These are phyloP conservation scores for Phallus indusiatus DNA, from an alignment of 768 basidiomycete genomes.

Conservation along the genomic window DNA sequence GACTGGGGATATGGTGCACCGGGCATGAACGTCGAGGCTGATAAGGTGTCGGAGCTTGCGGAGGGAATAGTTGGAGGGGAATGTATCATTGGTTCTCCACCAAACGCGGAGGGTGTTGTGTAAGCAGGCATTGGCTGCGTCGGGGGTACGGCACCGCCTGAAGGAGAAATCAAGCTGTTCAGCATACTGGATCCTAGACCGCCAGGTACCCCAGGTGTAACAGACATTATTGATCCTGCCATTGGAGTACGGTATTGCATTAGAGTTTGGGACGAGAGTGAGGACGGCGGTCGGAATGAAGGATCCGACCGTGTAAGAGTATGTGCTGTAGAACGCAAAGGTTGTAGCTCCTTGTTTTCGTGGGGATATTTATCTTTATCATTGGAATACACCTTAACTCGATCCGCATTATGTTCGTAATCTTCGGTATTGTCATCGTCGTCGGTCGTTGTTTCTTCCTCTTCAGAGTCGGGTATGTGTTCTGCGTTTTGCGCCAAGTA, in stretches of 20 bases:
- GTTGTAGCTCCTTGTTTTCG: slow-evolving; percentile 28
- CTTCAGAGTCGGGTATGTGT: slow-evolving; percentile 15
- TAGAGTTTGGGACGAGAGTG: slow-evolving; percentile 50
- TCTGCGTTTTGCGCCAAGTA: slow-evolving; percentile 12
- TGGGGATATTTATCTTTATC: slow-evolving; percentile 7
- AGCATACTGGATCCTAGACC: not conserved
- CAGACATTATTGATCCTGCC: slow-evolving; percentile 51
- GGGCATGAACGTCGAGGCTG: slow-evolving; percentile 6
- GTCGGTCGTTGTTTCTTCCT: slow-evolving; percentile 24
- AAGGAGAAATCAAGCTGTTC: not conserved
- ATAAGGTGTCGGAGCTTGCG: not conserved
- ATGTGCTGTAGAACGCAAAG: slow-evolving; percentile 24
- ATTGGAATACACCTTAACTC: slow-evolving; percentile 20
- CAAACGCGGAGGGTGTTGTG: slow-evolving; percentile 66
- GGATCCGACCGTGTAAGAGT: slow-evolving; percentile 2
- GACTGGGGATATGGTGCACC: slow-evolving; percentile 1
- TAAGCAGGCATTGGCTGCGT: slow-evolving; percentile 66
- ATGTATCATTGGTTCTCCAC: slow-evolving; percentile 1
- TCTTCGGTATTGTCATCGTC: slow-evolving; percentile 29
- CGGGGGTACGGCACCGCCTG: slow-evolving; percentile 33
- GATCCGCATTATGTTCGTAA: slow-evolving; percentile 32
- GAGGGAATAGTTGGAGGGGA: slow-evolving; percentile 2
- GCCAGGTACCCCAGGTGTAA: slow-evolving; percentile 32
- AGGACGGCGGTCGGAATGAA: slow-evolving; percentile 54
- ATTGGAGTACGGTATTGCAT: slow-evolving; percentile 68